Percentiles rank a stretch among this genome's conserved stretches.
Conservation (phyloP, 169 alveolate genomes). For the Cryptosporidium meleagridis region DNA sequence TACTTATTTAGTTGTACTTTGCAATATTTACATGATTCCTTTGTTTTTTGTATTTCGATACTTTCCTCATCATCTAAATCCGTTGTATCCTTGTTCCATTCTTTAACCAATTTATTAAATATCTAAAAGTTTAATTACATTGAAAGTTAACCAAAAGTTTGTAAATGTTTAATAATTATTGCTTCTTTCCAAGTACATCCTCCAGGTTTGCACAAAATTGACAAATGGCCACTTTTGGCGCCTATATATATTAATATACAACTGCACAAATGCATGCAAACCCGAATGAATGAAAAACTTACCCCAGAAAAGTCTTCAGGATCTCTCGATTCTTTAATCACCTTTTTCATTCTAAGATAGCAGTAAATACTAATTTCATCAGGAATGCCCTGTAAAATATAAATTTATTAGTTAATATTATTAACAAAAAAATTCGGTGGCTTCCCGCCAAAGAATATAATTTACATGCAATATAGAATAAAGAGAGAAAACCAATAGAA, state of each 20-base stretch:
- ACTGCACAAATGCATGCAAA: not conserved
- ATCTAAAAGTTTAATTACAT: slow-evolving; percentile 10
- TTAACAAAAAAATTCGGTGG: no score
- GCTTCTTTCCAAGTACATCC: not conserved
- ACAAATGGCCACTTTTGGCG: not conserved
- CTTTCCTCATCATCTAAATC: slow-evolving; percentile 26
- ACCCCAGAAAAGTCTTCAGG: slow-evolving; percentile 68
- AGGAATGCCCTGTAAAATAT: slow-evolving; percentile 36
- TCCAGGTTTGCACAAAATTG: not conserved
- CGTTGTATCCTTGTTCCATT: slow-evolving; percentile 53
- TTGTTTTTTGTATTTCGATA: slow-evolving; percentile 38
- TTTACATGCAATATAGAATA: not conserved
- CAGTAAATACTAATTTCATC: slow-evolving; percentile 57
- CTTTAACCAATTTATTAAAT: slow-evolving; percentile 41
- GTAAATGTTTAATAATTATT: not conserved
- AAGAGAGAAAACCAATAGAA: not conserved
- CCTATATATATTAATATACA: no score
- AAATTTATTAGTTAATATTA: not conserved
- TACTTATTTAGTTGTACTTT: slow-evolving; percentile 31
- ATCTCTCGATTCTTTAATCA: slow-evolving; percentile 41
- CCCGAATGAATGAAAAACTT: slow-evolving; percentile 4
- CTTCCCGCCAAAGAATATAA: not conserved
- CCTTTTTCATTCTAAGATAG: slow-evolving; percentile 24
- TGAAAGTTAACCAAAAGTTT: not conserved
- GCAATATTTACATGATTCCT: slow-evolving; percentile 37